Percentiles rank a stretch among this genome's conserved stretches.
These are phyloP conservation scores for Cladosporium sphaerospermum DNA, from an alignment of 2,329 filamentous ascomycete species.

Conservation along the genomic window DNA sequence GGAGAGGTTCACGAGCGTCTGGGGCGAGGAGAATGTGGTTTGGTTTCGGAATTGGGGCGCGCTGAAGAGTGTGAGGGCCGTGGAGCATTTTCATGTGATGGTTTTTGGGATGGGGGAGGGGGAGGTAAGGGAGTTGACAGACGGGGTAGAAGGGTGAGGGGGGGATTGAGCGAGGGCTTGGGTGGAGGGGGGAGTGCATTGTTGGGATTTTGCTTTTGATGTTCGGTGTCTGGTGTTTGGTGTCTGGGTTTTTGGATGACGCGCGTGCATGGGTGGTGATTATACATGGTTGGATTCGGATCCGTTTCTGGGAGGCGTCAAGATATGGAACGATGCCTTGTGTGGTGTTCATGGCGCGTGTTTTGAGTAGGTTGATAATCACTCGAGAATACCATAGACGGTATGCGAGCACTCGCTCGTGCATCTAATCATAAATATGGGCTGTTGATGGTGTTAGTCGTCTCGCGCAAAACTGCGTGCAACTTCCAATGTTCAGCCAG, in stretches of 20 bases:
- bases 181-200: background rate
- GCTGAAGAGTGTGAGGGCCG: conserved; percentile 75
- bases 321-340: too few relatives aligned
- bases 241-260: background rate
- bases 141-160: conserved; percentile 42
- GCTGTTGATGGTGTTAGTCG: too few relatives aligned
- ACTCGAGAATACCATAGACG: too few relatives aligned
- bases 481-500: too few relatives aligned
- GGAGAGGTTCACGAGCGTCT: conserved; percentile 51
- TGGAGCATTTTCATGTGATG: conserved; percentile 97
- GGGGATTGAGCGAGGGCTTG: background rate
- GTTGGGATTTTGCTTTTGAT: conserved; percentile 26
- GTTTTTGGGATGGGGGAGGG: conserved; percentile 63
- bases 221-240: background rate
- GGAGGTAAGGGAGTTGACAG: conserved; percentile 67
- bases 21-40: conserved; percentile 47
- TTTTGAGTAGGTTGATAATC: too few relatives aligned
- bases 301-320: too few relatives aligned
- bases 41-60: conserved; percentile 94
- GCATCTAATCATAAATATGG: too few relatives aligned
- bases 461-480: too few relatives aligned
- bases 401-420: too few relatives aligned
- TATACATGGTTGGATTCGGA: too few relatives aligned
- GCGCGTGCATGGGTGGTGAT: background rate
- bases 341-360: too few relatives aligned